These are phyloP conservation scores for Cercophora scortea DNA, from an alignment of 495 filamentous ascomycete species.

Conservation along the genomic window DNA sequence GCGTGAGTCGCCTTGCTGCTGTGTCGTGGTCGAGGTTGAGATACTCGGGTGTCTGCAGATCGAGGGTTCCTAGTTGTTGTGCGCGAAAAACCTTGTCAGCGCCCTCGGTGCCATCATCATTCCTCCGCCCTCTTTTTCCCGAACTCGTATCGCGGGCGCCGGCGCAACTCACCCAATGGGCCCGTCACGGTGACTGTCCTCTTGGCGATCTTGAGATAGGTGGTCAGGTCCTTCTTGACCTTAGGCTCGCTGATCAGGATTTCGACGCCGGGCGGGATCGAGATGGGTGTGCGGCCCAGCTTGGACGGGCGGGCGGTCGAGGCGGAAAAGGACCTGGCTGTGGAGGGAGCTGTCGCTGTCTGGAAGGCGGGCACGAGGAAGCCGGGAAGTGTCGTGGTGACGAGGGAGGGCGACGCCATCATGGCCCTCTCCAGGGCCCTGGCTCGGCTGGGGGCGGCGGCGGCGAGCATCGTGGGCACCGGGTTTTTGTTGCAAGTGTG, in stretches of 20 bases:
- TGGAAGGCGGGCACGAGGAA: conserved; percentile 74
- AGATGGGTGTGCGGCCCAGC: conserved; percentile 73
- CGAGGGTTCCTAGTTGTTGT: conserved; percentile 54
- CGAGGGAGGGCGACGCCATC: conserved; percentile 19
- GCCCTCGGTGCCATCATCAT: not conserved
- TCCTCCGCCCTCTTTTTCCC: not conserved
- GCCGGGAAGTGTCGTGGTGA: conserved; percentile 45
- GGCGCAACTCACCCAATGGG: conserved; percentile 54
- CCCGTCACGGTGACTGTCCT: conserved; percentile 62
- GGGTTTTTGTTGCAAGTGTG: not conserved
- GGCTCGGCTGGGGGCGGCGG: conserved; percentile 39
- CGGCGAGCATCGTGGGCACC: conserved; percentile 43
- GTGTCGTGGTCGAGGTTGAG: conserved; percentile 61
- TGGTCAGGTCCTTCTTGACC: conserved; percentile 42
- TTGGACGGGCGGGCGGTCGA: conserved; percentile 62
- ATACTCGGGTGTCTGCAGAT: conserved; percentile 61
- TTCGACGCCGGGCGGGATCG: conserved; percentile 75
- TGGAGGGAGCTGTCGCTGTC: conserved; percentile 23
- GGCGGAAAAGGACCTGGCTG: conserved; percentile 58
- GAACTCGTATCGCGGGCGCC: not conserved
- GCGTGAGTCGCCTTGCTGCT: conserved; percentile 47
- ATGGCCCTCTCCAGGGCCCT: conserved; percentile 35
- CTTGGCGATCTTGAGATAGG: conserved; percentile 46
- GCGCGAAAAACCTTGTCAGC: not conserved
- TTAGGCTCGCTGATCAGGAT: conserved; percentile 57